These are phyloP conservation scores for Cladorrhinum sp. DNA, from an alignment of 2,329 filamentous ascomycete species.

Conservation along the genomic window DNA sequence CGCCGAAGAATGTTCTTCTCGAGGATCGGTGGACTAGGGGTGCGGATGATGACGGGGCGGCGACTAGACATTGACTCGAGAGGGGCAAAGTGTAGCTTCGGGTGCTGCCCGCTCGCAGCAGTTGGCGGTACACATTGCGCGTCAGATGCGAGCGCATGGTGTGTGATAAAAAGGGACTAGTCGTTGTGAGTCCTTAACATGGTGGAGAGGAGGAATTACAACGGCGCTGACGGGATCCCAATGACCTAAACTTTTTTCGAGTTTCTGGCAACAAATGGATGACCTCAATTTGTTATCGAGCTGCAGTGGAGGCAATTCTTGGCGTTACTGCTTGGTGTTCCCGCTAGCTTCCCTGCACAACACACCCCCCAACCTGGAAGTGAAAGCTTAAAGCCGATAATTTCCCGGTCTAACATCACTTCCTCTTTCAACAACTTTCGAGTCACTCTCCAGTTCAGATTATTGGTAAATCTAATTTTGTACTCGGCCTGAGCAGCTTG, in stretches of 20 bases:
- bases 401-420: neutral
- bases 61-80: conserved; percentile 35
- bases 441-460: too few relatives aligned
- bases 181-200: conserved; percentile 26
- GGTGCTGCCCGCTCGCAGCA: conserved; percentile 35
- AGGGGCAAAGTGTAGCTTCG: neutral
- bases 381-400: neutral
- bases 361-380: conserved; percentile 8
- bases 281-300: conserved; percentile 28
- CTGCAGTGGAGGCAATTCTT: conserved; percentile 18
- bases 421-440: neutral
- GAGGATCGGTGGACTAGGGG: conserved; percentile 16
- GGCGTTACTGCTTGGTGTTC: conserved; percentile 5
- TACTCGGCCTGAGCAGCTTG: neutral
- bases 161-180: conserved; percentile 21
- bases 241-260: conserved; percentile 21
- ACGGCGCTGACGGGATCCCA: conserved; percentile 17
- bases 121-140: conserved; percentile 56
- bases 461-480: neutral
- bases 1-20: conserved; percentile 59
- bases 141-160: conserved; percentile 60
- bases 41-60: conserved; percentile 13
- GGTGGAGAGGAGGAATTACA: conserved; percentile 8
- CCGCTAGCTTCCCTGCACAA: conserved; percentile 2
- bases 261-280: conserved; percentile 14